phyloP scores from a whole-genome alignment of 148 eudicot species.

The Gaultheria prostrata region DNA sequence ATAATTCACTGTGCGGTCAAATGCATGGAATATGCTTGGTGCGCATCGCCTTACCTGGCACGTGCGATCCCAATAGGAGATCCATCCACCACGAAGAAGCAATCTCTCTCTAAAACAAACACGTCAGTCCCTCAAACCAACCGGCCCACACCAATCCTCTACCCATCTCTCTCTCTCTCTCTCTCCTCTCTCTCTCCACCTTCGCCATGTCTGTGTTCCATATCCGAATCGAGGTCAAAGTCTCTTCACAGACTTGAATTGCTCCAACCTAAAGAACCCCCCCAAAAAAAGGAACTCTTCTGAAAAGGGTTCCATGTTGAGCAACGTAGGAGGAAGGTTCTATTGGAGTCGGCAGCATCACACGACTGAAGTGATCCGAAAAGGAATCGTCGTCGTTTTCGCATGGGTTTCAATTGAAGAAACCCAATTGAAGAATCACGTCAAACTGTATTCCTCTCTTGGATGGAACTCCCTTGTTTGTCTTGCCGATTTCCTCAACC shows the following conservation, averaged over 20 bases:
- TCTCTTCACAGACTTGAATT: neutral
- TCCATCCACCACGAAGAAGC: neutral
- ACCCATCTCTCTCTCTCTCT: neutral
- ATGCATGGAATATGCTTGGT: neutral
- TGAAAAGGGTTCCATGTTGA: neutral
- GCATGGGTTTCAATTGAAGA: conserved; percentile 49
- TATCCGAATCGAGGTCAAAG: neutral
- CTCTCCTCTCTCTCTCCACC: neutral
- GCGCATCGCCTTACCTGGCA: neutral
- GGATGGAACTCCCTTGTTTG: conserved; percentile 66
- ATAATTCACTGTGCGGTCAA: no score
- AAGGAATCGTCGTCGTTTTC: conserved; percentile 46
- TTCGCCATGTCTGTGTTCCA: neutral
- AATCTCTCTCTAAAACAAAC: neutral
- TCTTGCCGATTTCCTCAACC: conserved; percentile 51
- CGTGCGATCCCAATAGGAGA: neutral
- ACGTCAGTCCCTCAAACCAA: neutral
- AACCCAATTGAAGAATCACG: conserved; percentile 33
- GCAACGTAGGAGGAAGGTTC: conserved; percentile 33
- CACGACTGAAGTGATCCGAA: neutral
- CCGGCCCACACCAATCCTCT: neutral
- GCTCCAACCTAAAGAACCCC: neutral
- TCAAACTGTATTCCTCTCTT: conserved; percentile 41
- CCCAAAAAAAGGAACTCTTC: neutral
- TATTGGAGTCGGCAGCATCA: conserved; percentile 37